Percentiles rank a stretch among this genome's conserved stretches.
phyloP scores from a whole-genome alignment of 1,284 basidiomycete species.

The Sanghuangporus weigelae region DNA sequence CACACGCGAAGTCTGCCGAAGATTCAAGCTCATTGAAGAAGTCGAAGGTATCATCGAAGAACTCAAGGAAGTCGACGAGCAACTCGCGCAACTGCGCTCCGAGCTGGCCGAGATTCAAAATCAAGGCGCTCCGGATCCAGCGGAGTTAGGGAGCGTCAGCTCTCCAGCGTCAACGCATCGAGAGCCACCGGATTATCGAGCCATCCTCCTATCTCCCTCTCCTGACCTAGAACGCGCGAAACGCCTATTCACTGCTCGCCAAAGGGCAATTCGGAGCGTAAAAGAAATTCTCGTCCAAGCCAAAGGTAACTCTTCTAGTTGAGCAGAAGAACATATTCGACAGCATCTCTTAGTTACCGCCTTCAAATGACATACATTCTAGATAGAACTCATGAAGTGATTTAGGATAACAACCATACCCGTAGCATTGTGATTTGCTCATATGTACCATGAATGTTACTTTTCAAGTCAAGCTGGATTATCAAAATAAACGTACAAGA shows the following conservation, averaged over 20 bases:
- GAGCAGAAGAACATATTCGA: not conserved
- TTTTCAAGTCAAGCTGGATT: no score
- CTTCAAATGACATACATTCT: no score
- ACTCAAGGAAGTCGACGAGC: constrained; percentile 56
- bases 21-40: constrained; percentile 61
- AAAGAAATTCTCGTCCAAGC: not conserved
- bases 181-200: not conserved
- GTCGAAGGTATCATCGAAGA: constrained; percentile 53
- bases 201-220: not conserved
- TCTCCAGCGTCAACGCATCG: not conserved
- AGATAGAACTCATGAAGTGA: not conserved
- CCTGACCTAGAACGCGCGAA: constrained; percentile 40
- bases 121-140: not conserved
- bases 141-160: not conserved
- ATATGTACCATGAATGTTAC: no score
- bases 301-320: not conserved
- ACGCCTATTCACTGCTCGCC: constrained; percentile 43
- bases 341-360: no score
- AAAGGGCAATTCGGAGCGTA: constrained; percentile 33
- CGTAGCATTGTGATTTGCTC: no score
- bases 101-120: constrained; percentile 33
- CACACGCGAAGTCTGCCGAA: constrained; percentile 63
- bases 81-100: constrained; percentile 49
- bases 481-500: no score
- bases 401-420: not conserved